phyloP scores from a whole-genome alignment of 192 early-diverging fungal species.

The Funneliformis geosporum region DNA sequence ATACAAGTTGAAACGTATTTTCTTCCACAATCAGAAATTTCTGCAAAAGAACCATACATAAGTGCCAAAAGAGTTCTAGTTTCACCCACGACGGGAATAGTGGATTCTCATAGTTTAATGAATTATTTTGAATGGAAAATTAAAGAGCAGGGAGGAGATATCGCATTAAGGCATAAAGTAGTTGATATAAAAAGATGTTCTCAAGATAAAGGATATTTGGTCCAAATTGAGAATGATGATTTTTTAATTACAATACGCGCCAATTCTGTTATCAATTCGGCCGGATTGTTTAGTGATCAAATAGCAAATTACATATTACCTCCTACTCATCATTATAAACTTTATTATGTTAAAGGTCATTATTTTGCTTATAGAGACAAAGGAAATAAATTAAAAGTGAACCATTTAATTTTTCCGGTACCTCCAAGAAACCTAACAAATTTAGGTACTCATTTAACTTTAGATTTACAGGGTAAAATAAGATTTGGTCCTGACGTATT shows the following conservation, averaged over 20 bases:
- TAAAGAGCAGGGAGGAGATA: conserved; percentile 52
- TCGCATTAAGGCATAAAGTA: conserved; percentile 57
- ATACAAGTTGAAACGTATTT: conserved; percentile 59
- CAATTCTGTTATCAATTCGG: conserved; percentile 71
- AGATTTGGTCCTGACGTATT: conserved; percentile 81
- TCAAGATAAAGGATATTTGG: conserved; percentile 43
- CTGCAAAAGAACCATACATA: conserved; percentile 61
- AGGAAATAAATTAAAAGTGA: conserved; percentile 35
- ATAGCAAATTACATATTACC: conserved; percentile 49
- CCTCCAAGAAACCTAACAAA: conserved; percentile 71
- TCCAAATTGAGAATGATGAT: conserved; percentile 51
- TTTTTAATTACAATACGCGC: conserved; percentile 52
- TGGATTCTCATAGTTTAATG: conserved; percentile 78
- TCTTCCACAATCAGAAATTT: conserved; percentile 42
- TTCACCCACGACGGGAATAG: conserved; percentile 77
- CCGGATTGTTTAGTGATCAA: conserved; percentile 71
- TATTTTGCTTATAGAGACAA: conserved; percentile 65
- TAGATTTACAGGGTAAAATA: conserved; percentile 74
- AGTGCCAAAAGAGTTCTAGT: conserved; percentile 57
- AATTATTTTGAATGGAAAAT: conserved; percentile 56
- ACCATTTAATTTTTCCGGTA: conserved; percentile 77
- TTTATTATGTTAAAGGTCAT: conserved; percentile 79
- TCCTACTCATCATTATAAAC: conserved; percentile 42
- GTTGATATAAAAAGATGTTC: conserved; percentile 37
- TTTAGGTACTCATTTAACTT: conserved; percentile 77